Conservation (phyloP, 495 filamentous ascomycete species). For the Hypoxylon lienhwacheense region DNA sequence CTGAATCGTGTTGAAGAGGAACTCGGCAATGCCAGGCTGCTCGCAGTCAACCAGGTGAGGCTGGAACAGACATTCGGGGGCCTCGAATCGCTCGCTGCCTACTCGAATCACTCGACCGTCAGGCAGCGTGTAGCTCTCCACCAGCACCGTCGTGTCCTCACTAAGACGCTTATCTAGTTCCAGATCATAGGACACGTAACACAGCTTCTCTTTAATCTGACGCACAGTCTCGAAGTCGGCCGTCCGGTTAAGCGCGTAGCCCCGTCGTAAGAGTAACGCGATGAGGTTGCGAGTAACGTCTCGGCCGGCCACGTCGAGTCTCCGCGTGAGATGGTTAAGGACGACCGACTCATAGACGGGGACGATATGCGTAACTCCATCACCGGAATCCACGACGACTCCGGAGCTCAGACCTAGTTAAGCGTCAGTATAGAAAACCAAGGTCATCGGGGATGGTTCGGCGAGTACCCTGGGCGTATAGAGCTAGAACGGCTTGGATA, state of each 20-base stretch:
- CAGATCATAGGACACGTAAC: slow-evolving; percentile 98
- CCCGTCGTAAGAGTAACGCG: slow-evolving; percentile 87
- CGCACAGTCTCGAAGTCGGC: slow-evolving; percentile 99
- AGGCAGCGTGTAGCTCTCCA: slow-evolving; percentile 95
- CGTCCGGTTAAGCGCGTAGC: slow-evolving; percentile 96
- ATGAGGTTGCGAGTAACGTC: slow-evolving; percentile 98
- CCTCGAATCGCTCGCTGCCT: slow-evolving; percentile 95
- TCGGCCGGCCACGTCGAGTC: slow-evolving; percentile 92
- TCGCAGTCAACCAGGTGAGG: slow-evolving; percentile 97
- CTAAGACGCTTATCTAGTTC: slow-evolving; percentile 93
- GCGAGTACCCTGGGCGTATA: slow-evolving; percentile 87
- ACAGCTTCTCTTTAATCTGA: slow-evolving; percentile 99
- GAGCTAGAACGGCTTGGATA: slow-evolving; percentile 94
- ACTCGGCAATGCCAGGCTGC: slow-evolving; percentile 93
- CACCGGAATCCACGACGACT: slow-evolving; percentile 96
- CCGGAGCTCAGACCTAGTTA: slow-evolving; percentile 81
- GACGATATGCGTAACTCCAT: slow-evolving; percentile 97
- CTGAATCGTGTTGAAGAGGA: slow-evolving; percentile 98
- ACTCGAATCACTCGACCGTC: slow-evolving; percentile 95
- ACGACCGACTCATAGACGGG: slow-evolving; percentile 97
- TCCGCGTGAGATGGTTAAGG: slow-evolving; percentile 90
- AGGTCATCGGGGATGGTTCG: not conserved
- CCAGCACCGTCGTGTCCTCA: slow-evolving; percentile 96
- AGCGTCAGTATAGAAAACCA: slow-evolving; percentile 19
- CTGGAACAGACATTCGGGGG: slow-evolving; percentile 98